Evolutionary conservation across 2,329 filamentous ascomycete species (phyloP).

Genomic region (Passalora sequoiae): DNA sequence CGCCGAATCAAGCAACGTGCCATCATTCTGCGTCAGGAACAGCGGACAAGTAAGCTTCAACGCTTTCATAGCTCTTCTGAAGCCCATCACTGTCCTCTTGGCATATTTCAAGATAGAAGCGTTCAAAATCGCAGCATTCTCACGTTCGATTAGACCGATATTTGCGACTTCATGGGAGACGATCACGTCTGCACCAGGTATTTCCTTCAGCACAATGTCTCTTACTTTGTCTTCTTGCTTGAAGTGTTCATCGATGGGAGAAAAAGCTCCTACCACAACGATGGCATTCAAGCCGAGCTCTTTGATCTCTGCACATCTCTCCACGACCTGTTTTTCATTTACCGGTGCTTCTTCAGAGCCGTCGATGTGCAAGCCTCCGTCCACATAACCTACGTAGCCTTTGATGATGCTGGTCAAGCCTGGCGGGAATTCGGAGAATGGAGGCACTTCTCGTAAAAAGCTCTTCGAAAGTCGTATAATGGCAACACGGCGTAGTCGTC

Average conservation of each 20-base stretch:
- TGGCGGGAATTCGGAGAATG: conserved; percentile 30
- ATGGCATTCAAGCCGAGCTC: conserved; percentile 44
- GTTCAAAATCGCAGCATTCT: conserved; percentile 50
- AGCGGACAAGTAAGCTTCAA: conserved; percentile 44
- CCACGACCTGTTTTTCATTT: conserved; percentile 42
- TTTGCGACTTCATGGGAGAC: conserved; percentile 50
- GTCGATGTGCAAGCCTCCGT: conserved; percentile 47
- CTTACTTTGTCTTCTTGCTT: conserved; percentile 50
- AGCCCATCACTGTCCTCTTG: conserved; percentile 42
- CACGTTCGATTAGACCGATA: conserved; percentile 47
- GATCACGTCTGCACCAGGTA: conserved; percentile 47
- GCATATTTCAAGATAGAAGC: conserved; percentile 47
- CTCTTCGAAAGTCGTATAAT: conserved; percentile 42
- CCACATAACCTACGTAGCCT: conserved; percentile 39
- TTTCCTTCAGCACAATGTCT: conserved; percentile 44
- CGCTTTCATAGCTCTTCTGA: conserved; percentile 43
- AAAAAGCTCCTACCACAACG: conserved; percentile 55
- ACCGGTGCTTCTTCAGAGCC: conserved; percentile 41
- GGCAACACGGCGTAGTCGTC: conserved; percentile 48
- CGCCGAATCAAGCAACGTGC: conserved; percentile 45
- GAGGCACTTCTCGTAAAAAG: conserved; percentile 31
- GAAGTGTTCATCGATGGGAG: conserved; percentile 52
- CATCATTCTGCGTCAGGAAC: conserved; percentile 51
- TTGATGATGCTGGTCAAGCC: conserved; percentile 31
- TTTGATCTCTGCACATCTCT: conserved; percentile 42